Percentiles rank a stretch among this genome's conserved stretches.
Conservation (phyloP, 1,284 basidiomycete species). For the Cryptococcus sp. region DNA sequence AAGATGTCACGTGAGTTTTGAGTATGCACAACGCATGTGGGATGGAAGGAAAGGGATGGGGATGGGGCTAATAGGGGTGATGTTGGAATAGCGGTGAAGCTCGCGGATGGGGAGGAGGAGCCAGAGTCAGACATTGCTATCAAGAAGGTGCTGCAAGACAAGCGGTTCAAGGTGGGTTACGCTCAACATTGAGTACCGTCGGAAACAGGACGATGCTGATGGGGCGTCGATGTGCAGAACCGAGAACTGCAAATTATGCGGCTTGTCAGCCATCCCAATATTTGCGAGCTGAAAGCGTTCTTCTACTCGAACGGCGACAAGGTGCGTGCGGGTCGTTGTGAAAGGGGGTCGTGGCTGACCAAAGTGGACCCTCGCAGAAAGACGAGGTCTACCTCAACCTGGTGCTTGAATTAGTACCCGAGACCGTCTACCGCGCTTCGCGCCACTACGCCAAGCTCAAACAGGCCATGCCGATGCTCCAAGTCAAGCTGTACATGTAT, state of each 20-base stretch:
- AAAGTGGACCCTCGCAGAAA: conserved; percentile 61
- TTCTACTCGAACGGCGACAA: conserved; percentile 99
- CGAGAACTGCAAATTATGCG: conserved; percentile 99
- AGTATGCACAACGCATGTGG: not conserved
- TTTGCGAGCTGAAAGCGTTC: conserved; percentile 95
- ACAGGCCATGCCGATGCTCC: conserved; percentile 98
- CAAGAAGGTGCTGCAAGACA: conserved; percentile 99
- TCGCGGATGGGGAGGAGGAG: conserved; percentile 52
- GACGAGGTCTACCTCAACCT: conserved; percentile 99
- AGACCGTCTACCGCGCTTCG: conserved; percentile 98
- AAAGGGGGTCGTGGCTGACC: conserved; percentile 4
- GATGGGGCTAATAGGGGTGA: conserved; percentile 1
- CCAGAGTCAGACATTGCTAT: conserved; percentile 90
- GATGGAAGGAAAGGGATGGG: not conserved
- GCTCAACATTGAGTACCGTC: conserved; percentile 31
- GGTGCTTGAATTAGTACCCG: conserved; percentile 97
- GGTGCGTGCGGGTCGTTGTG: conserved; percentile 55
- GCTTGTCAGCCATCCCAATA: conserved; percentile 94
- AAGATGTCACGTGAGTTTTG: conserved; percentile 52
- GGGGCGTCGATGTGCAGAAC: conserved; percentile 60
- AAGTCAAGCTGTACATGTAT: conserved; percentile 73
- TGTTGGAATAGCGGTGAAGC: conserved; percentile 28
- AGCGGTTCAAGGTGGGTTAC: conserved; percentile 90
- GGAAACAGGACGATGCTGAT: not conserved
- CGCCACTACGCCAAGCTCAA: conserved; percentile 99